These are phyloP conservation scores for Arbutus unedo DNA, from an alignment of 148 eudicot genomes.

Conservation along the genomic window DNA sequence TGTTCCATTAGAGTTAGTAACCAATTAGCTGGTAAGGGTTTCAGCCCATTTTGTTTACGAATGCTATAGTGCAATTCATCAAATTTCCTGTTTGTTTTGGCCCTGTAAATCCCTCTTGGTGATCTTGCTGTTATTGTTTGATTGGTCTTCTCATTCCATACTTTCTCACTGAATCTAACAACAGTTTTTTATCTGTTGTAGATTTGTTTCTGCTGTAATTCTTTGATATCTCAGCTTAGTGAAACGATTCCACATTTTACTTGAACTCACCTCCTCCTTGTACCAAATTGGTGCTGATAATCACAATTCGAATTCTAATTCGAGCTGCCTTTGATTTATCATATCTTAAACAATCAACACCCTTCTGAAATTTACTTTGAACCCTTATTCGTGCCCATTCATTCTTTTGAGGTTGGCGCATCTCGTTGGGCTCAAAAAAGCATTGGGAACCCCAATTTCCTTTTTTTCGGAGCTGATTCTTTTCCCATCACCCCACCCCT, in stretches of 20 bases:
- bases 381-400: neutral
- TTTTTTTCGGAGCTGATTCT: no score
- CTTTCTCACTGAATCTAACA: neutral
- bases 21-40: no score
- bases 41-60: neutral
- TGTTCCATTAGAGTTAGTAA: neutral
- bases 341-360: neutral
- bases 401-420: neutral
- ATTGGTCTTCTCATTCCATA: slow-evolving; percentile 4
- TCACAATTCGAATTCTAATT: neutral
- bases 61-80: neutral
- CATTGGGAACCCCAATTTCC: no score
- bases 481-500: no score
- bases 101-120: neutral
- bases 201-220: neutral
- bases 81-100: neutral
- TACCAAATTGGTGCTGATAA: neutral
- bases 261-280: neutral
- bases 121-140: slow-evolving; percentile 6
- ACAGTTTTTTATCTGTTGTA: neutral
- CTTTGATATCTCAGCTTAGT: neutral
- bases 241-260: neutral
- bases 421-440: no score
- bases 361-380: neutral
- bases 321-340: neutral